Base-by-base conservation (phyloP, 2,329 filamentous ascomycete species). In the Cercospora berteroae region DNA sequence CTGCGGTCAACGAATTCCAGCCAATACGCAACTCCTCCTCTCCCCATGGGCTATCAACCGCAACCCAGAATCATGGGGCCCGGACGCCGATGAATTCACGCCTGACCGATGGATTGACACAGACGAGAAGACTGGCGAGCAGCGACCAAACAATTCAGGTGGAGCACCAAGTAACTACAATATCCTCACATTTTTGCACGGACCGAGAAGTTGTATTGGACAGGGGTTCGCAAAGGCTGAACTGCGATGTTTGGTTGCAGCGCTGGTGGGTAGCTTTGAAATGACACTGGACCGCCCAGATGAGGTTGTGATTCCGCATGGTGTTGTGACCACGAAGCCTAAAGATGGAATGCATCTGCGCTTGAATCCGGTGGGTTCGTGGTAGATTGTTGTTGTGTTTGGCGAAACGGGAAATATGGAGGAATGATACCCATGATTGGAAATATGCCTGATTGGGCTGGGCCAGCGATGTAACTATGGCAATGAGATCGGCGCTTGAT, bases 161-260 rank as follows among this genome's bases (percentile, higher is more conserved):
- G 93, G 1, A 77, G 83, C 0, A 89, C 93, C 72, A 90, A 92
- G 68, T 59, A 73, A 71, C 44, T 73, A 70, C 55, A 69, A 66
- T 10, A 70, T 71, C 25, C 63, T 74, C 18, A 73, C 72, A 4
- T 74, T 74, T 63, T 68, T 73, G 52, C 73, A 73, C 56, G 93
- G 93, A 0, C 92, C 92, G 1, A 83, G 93, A 66, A 91, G 90
- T 76, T 96, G 93, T 77, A 96, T 96, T 73, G 93, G 93, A 0
- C 85, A 89, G 78, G 84, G 84, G 1, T 96, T 96, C 79, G 91
- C 93, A 0, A 71, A 73, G 57, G 74, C 74, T 0, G 76, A 77
- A 62, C 57, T 77, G 63, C 72, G 74, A 39, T 74, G 70, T 65
- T 27, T 77, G 44, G 65, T 76, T 33, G 75, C 74, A n/a, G 74